Base-by-base conservation (phyloP, 257 asterid genomes). In the Fraxinus pennsylvanica region DNA sequence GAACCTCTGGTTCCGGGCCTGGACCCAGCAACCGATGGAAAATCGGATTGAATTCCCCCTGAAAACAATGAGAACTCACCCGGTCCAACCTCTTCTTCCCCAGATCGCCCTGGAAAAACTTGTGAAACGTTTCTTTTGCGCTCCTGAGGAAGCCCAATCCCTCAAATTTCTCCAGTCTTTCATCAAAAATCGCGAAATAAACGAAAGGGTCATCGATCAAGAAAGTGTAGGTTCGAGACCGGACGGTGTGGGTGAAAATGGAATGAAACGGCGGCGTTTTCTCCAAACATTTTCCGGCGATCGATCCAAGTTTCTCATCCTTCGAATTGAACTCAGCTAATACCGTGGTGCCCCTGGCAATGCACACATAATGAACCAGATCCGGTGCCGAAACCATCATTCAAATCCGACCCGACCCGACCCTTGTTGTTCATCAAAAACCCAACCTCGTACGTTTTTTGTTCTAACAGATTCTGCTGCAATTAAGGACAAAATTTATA, bases 271-370 rank as follows among this genome's bases (percentile, higher is more conserved):
- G 88, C 7, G 99, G 99, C 32, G 96, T 87, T 1, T 84, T 88
- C 71, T 76, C 86, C 38, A 95, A 92, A 86, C 99, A 95, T 82
- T 84, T 87, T 74, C 83, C 82, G 5, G 98, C 98, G 70, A 88
- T 74, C 19, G 83, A 80, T 45, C 96, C 93, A 78, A 95, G 93
- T 70, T 82, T 94, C 69, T 92, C 96, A 81, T 91, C 94, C 41
- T 81, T 84, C 36, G 98, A 87, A 85, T 90, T 95, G 93, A 91
- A 90, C 74, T 95, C 98, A 2, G 98, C 94, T 41, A 95, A 78
- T 13, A 93, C 74, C 78, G 86, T 88, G 74, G 91, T 73, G 47
- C 87, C 94, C 33, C 78, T 86, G 0, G 97, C 97, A 69, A 95
- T 84, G 82, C 98, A 95, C 81, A 92, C 90, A 77, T 90, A 95